phyloP scores from a whole-genome alignment of 805 yeast genomes.

The Pichia heedii region DNA sequence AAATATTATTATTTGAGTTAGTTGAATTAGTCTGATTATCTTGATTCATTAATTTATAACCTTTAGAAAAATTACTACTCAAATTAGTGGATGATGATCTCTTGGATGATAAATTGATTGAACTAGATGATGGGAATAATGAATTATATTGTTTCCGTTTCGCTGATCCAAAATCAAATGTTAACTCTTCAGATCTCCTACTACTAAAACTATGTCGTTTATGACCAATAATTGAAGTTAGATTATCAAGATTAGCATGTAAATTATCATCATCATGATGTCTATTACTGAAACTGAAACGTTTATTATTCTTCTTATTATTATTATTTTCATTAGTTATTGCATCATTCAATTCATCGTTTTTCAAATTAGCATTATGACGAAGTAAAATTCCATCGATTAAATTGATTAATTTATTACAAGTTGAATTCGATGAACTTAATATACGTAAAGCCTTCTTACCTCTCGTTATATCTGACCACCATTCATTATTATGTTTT shows the following conservation, averaged over 20 bases:
- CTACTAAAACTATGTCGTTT: not conserved
- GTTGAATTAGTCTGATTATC: not conserved
- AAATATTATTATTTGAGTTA: no score
- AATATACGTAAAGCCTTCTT: constrained; percentile 31
- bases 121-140: constrained; percentile 1
- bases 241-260: not conserved
- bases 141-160: constrained; percentile 8
- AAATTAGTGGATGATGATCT: not conserved
- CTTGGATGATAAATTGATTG: no score
- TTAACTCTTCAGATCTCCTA: not conserved
- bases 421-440: constrained; percentile 35
- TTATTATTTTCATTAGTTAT: not conserved
- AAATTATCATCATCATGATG: not conserved
- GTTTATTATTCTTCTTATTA: not conserved
- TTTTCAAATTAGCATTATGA: constrained; percentile 11
- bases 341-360: constrained; percentile 1
- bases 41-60: not conserved
- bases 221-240: not conserved
- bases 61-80: not conserved
- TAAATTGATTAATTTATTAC: constrained; percentile 36
- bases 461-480: constrained; percentile 33
- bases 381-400: constrained; percentile 32
- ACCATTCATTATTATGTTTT: constrained; percentile 36
- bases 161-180: constrained; percentile 3
- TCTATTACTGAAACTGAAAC: not conserved